Evolutionary conservation across 148 eudicot species (phyloP).

Genomic region (Rhododendron simsii): DNA sequence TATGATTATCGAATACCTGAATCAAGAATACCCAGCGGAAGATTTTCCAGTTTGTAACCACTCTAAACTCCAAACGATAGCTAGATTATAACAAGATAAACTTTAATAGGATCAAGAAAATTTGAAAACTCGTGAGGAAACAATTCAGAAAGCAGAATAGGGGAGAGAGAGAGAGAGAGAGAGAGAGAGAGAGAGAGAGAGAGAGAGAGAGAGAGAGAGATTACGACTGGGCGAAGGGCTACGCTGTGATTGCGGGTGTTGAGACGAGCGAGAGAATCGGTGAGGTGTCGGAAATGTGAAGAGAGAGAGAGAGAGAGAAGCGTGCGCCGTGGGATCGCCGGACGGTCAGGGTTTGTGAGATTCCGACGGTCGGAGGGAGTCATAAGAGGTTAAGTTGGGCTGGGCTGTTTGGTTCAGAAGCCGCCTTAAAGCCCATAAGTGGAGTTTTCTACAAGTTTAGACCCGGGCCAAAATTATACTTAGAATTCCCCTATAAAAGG

Average conservation of each 20-base stretch:
- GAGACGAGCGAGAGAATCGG: slow-evolving; percentile 46
- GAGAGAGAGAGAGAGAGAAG: background rate
- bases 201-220: slow-evolving; percentile 11
- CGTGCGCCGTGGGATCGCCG: background rate
- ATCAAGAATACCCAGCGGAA: slow-evolving; percentile 11
- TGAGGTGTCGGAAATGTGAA: slow-evolving; percentile 31
- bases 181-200: slow-evolving; percentile 17
- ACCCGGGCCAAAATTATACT: background rate
- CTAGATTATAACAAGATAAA: slow-evolving; percentile 17
- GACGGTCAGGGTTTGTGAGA: background rate
- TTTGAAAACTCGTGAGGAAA: slow-evolving; percentile 24
- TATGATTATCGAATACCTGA: background rate
- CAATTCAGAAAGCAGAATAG: slow-evolving; percentile 16
- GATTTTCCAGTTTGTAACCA: slow-evolving; percentile 11
- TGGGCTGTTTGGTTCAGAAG: background rate
- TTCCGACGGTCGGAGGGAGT: background rate
- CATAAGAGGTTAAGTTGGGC: background rate
- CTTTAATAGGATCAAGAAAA: slow-evolving; percentile 20
- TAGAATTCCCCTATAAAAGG: too few relatives aligned
- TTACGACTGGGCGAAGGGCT: slow-evolving; percentile 29
- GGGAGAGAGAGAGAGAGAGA: slow-evolving; percentile 13
- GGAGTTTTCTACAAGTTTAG: background rate
- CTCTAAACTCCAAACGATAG: slow-evolving; percentile 1
- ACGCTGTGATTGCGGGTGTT: slow-evolving; percentile 51
- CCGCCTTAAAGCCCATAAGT: background rate